Evolutionary conservation across 768 basidiomycete species (phyloP).

Genomic region (Pleurotus citrinopileatus): DNA sequence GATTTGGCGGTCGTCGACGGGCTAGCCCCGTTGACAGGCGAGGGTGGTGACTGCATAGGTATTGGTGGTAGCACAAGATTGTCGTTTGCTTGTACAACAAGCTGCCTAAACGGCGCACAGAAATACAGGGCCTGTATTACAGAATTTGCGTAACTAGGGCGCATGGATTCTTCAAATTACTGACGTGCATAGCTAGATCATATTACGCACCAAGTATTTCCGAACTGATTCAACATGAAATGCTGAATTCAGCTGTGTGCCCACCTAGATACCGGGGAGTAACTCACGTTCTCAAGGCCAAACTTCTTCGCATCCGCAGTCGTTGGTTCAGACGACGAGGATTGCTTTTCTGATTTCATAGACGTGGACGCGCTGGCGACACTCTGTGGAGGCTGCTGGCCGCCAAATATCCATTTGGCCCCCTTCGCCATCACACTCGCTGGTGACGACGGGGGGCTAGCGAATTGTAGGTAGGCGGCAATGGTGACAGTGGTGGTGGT

Average conservation of each 20-base stretch:
- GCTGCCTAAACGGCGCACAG: constrained; percentile 89
- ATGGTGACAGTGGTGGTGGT: constrained; percentile 10
- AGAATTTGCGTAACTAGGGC: constrained; percentile 99
- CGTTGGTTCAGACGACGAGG: constrained; percentile 33
- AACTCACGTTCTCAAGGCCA: constrained; percentile 94
- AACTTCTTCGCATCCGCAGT: constrained; percentile 83
- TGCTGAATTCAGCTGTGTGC: constrained; percentile 11
- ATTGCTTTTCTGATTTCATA: constrained; percentile 23
- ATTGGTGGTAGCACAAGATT: constrained; percentile 37
- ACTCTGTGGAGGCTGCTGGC: constrained; percentile 18
- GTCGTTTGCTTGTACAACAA: constrained; percentile 71
- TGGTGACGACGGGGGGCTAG: constrained; percentile 10
- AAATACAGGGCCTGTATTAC: constrained; percentile 97
- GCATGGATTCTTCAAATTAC: too few species aligned
- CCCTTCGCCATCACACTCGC: constrained; percentile 19
- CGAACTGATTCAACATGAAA: constrained; percentile 58
- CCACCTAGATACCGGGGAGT: constrained; percentile 1
- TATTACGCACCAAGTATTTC: constrained; percentile 82
- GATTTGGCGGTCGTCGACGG: constrained; percentile 19
- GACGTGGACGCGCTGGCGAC: constrained; percentile 16
- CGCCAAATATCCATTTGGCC: constrained; percentile 37
- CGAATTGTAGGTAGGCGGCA: constrained; percentile 10
- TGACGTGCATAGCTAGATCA: constrained; percentile 82
- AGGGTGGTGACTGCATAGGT: constrained; percentile 18
- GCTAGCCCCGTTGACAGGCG: constrained; percentile 24